Evolutionary conservation across 192 early-diverging fungal species (phyloP).

Genomic region (Phycomyces nitens): DNA sequence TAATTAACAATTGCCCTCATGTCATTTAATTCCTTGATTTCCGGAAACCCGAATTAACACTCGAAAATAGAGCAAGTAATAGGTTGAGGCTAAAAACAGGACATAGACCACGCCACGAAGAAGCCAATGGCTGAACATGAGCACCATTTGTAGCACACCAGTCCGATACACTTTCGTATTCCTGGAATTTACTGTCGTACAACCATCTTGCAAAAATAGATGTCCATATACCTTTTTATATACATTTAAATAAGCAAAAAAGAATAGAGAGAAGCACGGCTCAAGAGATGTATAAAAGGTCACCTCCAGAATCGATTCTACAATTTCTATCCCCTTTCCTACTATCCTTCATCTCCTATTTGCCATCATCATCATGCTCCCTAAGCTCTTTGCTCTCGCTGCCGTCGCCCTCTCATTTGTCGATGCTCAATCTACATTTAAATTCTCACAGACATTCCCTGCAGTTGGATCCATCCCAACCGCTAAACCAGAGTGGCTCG

Average conservation of each 20-base stretch:
- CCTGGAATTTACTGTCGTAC: neutral
- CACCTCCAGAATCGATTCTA: neutral
- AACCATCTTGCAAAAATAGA: constrained; percentile 1
- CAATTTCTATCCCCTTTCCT: neutral
- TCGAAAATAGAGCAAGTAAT: no score
- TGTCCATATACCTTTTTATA: neutral
- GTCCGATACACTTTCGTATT: neutral
- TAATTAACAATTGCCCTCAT: no score
- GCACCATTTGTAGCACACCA: neutral
- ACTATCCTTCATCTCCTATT: neutral
- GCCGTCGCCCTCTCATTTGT: neutral
- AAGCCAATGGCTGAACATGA: neutral
- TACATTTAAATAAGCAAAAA: neutral
- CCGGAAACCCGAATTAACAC: no score
- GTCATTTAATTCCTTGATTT: no score
- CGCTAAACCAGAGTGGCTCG: constrained; percentile 38
- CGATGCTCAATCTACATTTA: constrained; percentile 11
- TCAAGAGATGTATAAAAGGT: neutral
- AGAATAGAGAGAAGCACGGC: neutral
- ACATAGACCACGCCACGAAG: neutral
- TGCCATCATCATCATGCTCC: neutral
- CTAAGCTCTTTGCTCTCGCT: constrained; percentile 17
- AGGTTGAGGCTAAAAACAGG: neutral
- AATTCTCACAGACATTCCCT: constrained; percentile 27
- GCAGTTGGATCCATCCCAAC: constrained; percentile 19